Evolutionary conservation across 2,329 filamentous ascomycete genomes (phyloP).

Genomic region (Ophioceras dolichostomum): DNA sequence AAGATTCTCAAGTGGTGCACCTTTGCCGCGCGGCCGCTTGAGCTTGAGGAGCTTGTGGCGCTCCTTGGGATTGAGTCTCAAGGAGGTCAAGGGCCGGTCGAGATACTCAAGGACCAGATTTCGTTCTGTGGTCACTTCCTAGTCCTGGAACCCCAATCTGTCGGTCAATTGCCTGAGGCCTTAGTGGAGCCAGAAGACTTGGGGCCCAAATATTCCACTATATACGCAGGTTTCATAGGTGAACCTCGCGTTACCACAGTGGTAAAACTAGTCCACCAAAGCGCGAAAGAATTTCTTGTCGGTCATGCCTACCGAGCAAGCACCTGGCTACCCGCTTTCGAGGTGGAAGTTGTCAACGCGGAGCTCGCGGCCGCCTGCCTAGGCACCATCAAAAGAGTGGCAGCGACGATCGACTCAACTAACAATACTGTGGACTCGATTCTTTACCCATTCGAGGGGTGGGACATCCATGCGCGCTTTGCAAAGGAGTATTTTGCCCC

Average conservation of each 20-base stretch:
- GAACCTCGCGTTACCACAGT: neutral
- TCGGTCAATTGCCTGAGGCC: neutral
- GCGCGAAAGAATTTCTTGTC: neutral
- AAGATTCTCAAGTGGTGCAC: neutral
- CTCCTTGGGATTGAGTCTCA: neutral
- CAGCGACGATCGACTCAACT: no score
- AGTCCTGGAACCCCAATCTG: neutral
- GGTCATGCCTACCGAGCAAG: neutral
- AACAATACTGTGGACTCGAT: no score
- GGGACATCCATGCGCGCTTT: no score
- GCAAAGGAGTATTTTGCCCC: no score
- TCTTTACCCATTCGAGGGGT: no score
- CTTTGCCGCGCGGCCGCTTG: neutral
- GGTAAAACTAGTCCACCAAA: neutral
- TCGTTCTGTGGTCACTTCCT: neutral
- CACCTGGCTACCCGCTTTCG: neutral
- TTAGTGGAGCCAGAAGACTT: neutral
- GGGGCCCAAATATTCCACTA: neutral
- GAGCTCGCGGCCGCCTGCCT: no score
- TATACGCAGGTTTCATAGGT: no score
- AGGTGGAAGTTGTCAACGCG: no score
- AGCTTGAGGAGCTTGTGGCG: neutral
- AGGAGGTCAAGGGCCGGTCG: neutral
- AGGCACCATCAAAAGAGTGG: no score
- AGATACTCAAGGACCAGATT: neutral